Percentiles rank a stretch among this genome's conserved stretches.
These are phyloP conservation scores for Venturia effusa DNA, from an alignment of 2,329 filamentous ascomycete genomes.

Conservation along the genomic window DNA sequence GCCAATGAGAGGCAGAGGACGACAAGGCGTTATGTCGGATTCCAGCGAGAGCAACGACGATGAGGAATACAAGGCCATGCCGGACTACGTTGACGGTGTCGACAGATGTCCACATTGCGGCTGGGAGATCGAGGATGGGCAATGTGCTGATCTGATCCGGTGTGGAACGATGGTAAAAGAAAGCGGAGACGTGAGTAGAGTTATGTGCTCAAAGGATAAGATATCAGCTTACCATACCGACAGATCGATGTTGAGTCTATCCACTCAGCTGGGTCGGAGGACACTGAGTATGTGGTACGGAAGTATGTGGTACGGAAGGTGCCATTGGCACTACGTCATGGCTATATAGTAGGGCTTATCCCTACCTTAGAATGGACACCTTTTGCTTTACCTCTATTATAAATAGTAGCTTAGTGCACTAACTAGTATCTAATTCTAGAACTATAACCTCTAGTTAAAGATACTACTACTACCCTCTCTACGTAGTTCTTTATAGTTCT, in stretches of 20 bases:
- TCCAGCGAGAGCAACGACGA: neutral
- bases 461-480: too few species aligned
- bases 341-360: too few species aligned
- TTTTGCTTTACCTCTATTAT: too few species aligned
- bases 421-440: too few species aligned
- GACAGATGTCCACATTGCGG: slow-evolving; percentile 51
- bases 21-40: neutral
- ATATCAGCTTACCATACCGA: neutral
- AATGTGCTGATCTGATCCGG: slow-evolving; percentile 29
- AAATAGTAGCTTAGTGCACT: too few species aligned
- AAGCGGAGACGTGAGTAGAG: neutral
- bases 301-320: too few species aligned
- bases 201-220: neutral
- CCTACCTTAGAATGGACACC: too few species aligned
- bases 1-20: neutral
- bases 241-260: neutral
- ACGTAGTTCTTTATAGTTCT: too few species aligned
- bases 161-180: neutral
- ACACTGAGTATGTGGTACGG: neutral
- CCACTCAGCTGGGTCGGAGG: neutral
- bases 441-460: too few species aligned
- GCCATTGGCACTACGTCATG: too few species aligned
- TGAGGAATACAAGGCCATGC: slow-evolving; percentile 28
- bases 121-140: slow-evolving; percentile 52
- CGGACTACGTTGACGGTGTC: slow-evolving; percentile 49